Conservation (phyloP, 768 basidiomycete genomes). For the Podaxis sp. region DNA sequence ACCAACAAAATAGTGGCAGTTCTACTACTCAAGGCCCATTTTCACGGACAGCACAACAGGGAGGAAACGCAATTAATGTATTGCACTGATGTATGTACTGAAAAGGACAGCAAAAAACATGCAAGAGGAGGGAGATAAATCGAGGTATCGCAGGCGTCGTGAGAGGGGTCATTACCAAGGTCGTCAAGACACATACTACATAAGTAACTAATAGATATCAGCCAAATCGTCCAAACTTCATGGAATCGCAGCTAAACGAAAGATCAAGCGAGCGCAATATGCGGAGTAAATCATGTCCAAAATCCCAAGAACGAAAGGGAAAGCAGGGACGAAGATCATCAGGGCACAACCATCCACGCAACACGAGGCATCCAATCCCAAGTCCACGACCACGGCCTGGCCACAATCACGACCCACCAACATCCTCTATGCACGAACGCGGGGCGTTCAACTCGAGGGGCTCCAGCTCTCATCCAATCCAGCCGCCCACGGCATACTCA, state of each 20-base stretch:
- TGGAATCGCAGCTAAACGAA: not conserved
- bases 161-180: constrained; percentile 5
- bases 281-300: not conserved
- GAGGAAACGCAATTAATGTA: constrained; percentile 1
- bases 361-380: not conserved
- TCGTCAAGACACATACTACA: constrained; percentile 12
- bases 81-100: not conserved
- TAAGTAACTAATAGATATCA: constrained; percentile 14
- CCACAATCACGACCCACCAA: not conserved
- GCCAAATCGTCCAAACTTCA: not conserved
- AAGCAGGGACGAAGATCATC: not conserved
- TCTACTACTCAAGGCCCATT: no score
- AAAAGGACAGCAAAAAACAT: not conserved
- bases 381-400: not conserved
- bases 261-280: constrained; percentile 8
- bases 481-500: constrained; percentile 39
- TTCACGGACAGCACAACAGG: no score
- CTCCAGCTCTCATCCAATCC: constrained; percentile 40
- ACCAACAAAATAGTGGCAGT: no score
- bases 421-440: not conserved
- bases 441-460: constrained; percentile 18
- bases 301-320: not conserved
- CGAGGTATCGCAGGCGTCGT: constrained; percentile 9
- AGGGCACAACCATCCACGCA: not conserved
- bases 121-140: not conserved